Evolutionary conservation across 208 protist species (phyloP).

Genomic region (Trypanosomatidae sp.): DNA sequence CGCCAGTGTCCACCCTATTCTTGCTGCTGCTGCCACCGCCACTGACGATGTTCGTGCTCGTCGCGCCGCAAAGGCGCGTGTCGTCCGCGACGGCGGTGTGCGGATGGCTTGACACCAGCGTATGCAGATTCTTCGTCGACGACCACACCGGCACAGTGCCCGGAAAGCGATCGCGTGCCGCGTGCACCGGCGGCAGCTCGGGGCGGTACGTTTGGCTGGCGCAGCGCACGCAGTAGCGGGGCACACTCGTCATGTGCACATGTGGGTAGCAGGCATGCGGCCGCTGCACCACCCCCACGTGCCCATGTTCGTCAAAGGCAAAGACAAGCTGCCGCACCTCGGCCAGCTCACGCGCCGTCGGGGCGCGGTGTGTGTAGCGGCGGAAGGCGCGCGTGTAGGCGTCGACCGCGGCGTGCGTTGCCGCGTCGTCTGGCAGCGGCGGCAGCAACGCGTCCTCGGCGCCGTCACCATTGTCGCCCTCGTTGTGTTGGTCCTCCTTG

Average conservation of each 20-base stretch:
- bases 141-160: slow-evolving; percentile 69
- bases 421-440: slow-evolving; percentile 11
- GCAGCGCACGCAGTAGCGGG: slow-evolving; percentile 25
- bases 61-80: no score
- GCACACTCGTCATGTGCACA: slow-evolving; percentile 48
- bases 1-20: no score
- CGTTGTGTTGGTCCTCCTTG: no score
- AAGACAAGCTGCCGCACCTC: slow-evolving; percentile 56
- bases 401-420: slow-evolving; percentile 21
- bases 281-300: slow-evolving; percentile 67
- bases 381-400: slow-evolving; percentile 70
- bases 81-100: no score
- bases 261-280: slow-evolving; percentile 71
- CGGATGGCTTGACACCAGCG: slow-evolving; percentile 43
- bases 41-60: no score
- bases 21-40: no score
- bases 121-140: slow-evolving; percentile 64
- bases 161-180: slow-evolving; percentile 58
- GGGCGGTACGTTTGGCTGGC: slow-evolving; percentile 42
- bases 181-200: slow-evolving; percentile 46
- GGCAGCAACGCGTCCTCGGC: no score
- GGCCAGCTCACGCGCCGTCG: slow-evolving; percentile 56
- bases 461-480: no score
- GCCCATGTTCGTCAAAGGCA: slow-evolving; percentile 53
- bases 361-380: slow-evolving; percentile 44